Conservation (phyloP, 495 filamentous ascomycete species). For the Neohortaea acidophila region DNA sequence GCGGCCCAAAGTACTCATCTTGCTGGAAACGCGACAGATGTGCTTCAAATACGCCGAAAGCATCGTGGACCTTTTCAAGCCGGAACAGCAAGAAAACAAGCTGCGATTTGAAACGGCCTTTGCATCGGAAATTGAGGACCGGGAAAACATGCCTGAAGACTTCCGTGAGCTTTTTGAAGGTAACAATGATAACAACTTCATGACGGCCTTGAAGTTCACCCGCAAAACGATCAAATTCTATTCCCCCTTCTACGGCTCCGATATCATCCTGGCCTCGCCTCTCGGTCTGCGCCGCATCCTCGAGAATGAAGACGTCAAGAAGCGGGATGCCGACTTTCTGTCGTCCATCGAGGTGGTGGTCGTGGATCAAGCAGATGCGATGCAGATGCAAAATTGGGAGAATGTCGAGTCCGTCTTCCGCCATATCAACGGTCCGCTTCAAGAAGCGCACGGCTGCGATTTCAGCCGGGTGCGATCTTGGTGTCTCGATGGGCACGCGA, state of each 20-base stretch:
- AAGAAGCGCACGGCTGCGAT: slow-evolving; percentile 82
- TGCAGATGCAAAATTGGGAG: slow-evolving; percentile 98
- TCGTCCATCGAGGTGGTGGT: slow-evolving; percentile 82
- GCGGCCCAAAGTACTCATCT: slow-evolving; percentile 75
- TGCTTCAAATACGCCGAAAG: slow-evolving; percentile 62
- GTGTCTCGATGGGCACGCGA: slow-evolving; percentile 79
- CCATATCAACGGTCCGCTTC: slow-evolving; percentile 81
- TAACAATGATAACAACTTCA: slow-evolving; percentile 94
- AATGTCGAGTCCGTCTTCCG: slow-evolving; percentile 80
- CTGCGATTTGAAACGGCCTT: slow-evolving; percentile 81
- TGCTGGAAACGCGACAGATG: slow-evolving; percentile 73
- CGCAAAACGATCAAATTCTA: slow-evolving; percentile 91
- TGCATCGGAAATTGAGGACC: slow-evolving; percentile 41
- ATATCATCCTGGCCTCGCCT: slow-evolving; percentile 82
- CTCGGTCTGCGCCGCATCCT: slow-evolving; percentile 81
- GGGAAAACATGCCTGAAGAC: slow-evolving; percentile 65
- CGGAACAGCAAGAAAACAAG: slow-evolving; percentile 87
- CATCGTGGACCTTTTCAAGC: slow-evolving; percentile 55
- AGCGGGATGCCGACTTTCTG: slow-evolving; percentile 78
- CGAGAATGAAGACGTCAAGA: slow-evolving; percentile 60
- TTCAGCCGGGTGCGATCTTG: slow-evolving; percentile 79
- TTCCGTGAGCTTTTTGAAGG: slow-evolving; percentile 83
- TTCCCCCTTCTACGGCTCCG: slow-evolving; percentile 86
- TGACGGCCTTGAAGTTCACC: slow-evolving; percentile 84
- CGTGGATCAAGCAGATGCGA: slow-evolving; percentile 80